These are phyloP conservation scores for Mycena crocata DNA, from an alignment of 768 basidiomycete species.

Conservation along the genomic window DNA sequence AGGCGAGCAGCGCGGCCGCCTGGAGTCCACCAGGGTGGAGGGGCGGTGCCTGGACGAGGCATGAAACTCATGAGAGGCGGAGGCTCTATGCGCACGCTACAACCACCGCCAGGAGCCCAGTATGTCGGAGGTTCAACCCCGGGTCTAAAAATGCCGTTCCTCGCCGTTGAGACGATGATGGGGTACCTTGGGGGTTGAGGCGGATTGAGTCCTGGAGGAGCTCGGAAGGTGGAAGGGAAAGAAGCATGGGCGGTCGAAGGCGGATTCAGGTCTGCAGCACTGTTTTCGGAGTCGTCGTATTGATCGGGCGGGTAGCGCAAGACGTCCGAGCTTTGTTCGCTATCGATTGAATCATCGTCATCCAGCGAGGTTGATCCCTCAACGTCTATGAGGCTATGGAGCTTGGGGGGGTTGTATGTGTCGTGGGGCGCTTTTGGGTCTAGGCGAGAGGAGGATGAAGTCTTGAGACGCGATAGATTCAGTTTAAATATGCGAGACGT, in stretches of 20 bases:
- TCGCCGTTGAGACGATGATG: conserved; percentile 9
- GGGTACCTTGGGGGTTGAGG: conserved; percentile 14
- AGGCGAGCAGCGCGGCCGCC: conserved; percentile 16
- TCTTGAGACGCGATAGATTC: background rate
- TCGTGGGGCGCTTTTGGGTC: background rate
- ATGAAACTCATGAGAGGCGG: conserved; percentile 9
- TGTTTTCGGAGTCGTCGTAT: background rate
- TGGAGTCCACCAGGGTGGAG: conserved; percentile 10
- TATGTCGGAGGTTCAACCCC: background rate
- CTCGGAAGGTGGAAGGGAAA: background rate
- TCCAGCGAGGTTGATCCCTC: conserved; percentile 17
- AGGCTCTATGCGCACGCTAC: conserved; percentile 18
- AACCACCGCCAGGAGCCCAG: conserved; percentile 14
- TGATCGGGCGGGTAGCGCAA: background rate
- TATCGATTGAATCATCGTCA: conserved; percentile 22
- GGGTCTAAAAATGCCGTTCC: background rate
- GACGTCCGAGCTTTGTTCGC: conserved; percentile 1
- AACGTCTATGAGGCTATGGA: background rate
- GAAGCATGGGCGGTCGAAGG: background rate
- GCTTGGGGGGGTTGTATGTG: background rate
- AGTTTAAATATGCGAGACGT: conserved; percentile 21
- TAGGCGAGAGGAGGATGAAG: conserved; percentile 18
- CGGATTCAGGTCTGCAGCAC: background rate
- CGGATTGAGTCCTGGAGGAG: conserved; percentile 16
- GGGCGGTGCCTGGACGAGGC: conserved; percentile 21